phyloP scores from a whole-genome alignment of 2,329 filamentous ascomycete species.

The Aspergillus felis region DNA sequence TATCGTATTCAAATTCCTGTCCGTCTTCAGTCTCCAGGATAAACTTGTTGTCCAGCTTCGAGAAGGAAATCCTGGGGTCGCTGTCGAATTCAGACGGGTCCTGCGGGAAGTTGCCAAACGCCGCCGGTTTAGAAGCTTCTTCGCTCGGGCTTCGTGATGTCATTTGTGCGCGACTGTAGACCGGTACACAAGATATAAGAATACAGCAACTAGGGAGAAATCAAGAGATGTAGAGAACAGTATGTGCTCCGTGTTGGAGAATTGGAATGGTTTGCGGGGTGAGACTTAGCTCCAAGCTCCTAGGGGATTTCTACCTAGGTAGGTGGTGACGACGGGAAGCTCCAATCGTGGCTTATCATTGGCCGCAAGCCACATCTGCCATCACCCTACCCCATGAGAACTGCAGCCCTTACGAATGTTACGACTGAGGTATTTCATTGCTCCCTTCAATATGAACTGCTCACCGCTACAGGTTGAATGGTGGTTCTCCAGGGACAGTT shows the following conservation, averaged over 20 bases:
- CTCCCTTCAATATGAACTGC: background rate
- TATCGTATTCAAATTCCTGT: conserved; percentile 78
- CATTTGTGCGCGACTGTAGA: conserved; percentile 14
- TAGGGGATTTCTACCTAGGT: background rate
- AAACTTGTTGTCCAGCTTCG: conserved; percentile 75
- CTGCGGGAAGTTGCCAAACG: conserved; percentile 43
- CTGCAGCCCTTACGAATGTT: background rate
- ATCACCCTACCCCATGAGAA: background rate
- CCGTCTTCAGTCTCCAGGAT: conserved; percentile 81
- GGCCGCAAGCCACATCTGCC: background rate
- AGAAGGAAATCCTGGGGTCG: conserved; percentile 82
- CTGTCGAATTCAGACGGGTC: conserved; percentile 66
- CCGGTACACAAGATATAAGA: background rate
- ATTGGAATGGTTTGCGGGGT: background rate
- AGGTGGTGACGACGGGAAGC: background rate
- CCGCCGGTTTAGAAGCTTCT: conserved; percentile 10
- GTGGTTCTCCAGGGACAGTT: background rate
- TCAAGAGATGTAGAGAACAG: background rate
- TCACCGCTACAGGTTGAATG: background rate
- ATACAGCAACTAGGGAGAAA: background rate
- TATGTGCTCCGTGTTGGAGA: background rate
- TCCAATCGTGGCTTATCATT: background rate
- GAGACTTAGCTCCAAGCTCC: background rate
- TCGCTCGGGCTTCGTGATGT: conserved; percentile 19
- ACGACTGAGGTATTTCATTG: background rate